Conservation (phyloP, 2,329 filamentous ascomycete species). For the Ampelomyces quisqualis region DNA sequence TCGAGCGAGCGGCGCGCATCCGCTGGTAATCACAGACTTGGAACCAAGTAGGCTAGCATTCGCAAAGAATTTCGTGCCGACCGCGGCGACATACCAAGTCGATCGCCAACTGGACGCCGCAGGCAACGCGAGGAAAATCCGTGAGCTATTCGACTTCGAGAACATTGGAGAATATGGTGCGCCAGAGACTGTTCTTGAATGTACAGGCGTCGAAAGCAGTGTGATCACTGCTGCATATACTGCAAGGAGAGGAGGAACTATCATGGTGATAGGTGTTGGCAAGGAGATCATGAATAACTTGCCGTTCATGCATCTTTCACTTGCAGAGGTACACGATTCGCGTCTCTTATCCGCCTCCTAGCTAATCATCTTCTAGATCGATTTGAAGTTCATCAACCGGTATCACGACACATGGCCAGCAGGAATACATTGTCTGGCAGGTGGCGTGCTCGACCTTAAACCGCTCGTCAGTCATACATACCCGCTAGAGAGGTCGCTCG, state of each 20-base stretch:
- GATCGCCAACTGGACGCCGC: slow-evolving; percentile 49
- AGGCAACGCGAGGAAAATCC: slow-evolving; percentile 55
- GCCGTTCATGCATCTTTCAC: slow-evolving; percentile 66
- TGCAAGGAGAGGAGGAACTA: slow-evolving; percentile 58
- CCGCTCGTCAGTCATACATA: slow-evolving; percentile 64
- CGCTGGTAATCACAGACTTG: slow-evolving; percentile 64
- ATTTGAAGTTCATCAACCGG: slow-evolving; percentile 69
- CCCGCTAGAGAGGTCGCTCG: slow-evolving; percentile 61
- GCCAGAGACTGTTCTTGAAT: slow-evolving; percentile 63
- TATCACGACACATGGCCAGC: slow-evolving; percentile 70
- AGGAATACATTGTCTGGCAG: slow-evolving; percentile 61
- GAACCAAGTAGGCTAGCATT: slow-evolving; percentile 59
- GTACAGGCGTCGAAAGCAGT: slow-evolving; percentile 66
- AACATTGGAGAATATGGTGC: slow-evolving; percentile 55
- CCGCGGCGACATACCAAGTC: slow-evolving; percentile 57
- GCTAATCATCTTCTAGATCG: slow-evolving; percentile 50
- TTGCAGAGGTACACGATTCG: slow-evolving; percentile 54
- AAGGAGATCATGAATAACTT: slow-evolving; percentile 63
- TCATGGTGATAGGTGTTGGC: slow-evolving; percentile 67
- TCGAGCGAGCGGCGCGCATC: slow-evolving; percentile 63
- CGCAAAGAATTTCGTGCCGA: slow-evolving; percentile 59
- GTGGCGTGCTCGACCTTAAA: slow-evolving; percentile 62
- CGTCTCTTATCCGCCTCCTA: not conserved
- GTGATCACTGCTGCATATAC: slow-evolving; percentile 60
- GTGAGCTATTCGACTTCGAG: slow-evolving; percentile 53